Evolutionary conservation across 306 rosid species (phyloP).

Genomic region (Pyrus betulifolia): DNA sequence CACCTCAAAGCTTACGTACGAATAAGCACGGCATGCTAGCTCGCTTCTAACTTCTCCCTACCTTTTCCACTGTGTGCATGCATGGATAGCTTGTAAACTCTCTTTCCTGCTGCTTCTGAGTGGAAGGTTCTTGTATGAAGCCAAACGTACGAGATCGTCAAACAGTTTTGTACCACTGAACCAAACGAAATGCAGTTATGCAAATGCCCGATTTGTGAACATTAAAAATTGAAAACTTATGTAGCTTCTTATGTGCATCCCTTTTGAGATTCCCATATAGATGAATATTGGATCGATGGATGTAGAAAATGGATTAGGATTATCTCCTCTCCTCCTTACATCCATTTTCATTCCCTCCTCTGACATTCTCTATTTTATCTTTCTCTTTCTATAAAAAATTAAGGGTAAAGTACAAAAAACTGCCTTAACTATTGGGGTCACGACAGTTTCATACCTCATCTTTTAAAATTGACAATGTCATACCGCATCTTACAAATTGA

Average conservation of each 20-base stretch:
- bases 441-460: no score
- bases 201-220: no score
- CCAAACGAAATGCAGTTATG: neutral
- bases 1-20: neutral
- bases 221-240: no score
- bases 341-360: no score
- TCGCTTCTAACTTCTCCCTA: neutral
- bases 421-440: no score
- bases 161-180: neutral
- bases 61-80: neutral
- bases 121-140: neutral
- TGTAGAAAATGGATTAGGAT: no score
- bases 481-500: no score
- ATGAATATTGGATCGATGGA: neutral
- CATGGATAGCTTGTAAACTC: neutral
- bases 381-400: no score
- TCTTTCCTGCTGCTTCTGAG: neutral
- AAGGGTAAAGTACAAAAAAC: no score
- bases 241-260: neutral
- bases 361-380: no score
- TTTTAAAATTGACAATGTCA: no score
- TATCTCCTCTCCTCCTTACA: no score
- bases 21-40: neutral
- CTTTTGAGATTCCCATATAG: neutral
- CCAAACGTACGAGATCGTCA: neutral